Evolutionary conservation across 257 asterid species (phyloP), one percentile per base, ranked within the genome.

Genomic region (Penstemon davidsonii): DNA sequence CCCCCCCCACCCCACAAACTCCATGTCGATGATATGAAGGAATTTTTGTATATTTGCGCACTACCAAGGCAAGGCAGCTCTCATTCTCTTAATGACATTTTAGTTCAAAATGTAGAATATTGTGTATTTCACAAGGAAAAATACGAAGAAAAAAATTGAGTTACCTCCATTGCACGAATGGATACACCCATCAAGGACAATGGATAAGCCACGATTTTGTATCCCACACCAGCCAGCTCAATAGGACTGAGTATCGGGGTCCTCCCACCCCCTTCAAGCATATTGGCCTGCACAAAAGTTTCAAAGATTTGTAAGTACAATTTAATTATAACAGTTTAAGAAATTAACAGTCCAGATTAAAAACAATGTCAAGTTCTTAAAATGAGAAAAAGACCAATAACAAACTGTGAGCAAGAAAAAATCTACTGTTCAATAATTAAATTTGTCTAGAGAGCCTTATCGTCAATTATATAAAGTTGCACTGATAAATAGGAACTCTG

Each of bases 231-330:
- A 78, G 85, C 87, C 55, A 92, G 87, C 78, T 92, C 97, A 60
- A 77, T 74, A 19, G 98, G 98, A 81, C 83, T 85, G 44, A 85
- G 78, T 76, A 92, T 87, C 53, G 98, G 98, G 63, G 98, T 92
- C 79, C 77, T 87, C 57, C 98, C 98, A 40, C 98, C 98, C 67
- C 98, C 98, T 83, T 92, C 98, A 61, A 92, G 97, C 98, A 92
- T 89, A 83, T 83, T 92, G 55, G 96, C 98, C 98, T 92, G 76
- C 67, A 52, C 53, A 81, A 68, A 44, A 62, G 68, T 60, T 64
- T 64, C 53, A 72, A 69, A 54, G 33, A 45, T 67, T 68, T 42
- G 50, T 65, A 72, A 81, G 69, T 47, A 55, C 12, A 62, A 8
- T 44, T 57, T 57, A 37, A 45, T 41, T 55, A 44, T 12, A 71